A percentile compares a stretch with the other conserved stretches of the same genome.
These are phyloP conservation scores for Ulota crispa DNA, from an alignment of 225 moss, liverwort and hornwort species.

Conservation along the genomic window DNA sequence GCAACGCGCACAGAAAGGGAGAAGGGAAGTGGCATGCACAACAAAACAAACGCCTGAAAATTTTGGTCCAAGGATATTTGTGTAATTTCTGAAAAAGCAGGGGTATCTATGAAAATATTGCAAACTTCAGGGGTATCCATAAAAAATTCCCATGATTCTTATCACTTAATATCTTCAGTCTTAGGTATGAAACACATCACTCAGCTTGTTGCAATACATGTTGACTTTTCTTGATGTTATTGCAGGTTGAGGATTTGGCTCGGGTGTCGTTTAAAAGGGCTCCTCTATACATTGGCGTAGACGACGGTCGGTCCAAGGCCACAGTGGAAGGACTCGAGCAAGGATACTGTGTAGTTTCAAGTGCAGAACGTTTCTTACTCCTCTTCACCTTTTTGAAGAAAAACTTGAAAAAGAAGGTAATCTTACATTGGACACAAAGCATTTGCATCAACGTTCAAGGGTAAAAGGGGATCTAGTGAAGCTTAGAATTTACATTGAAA, in stretches of 20 bases:
- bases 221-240: not conserved
- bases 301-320: slow-evolving; percentile 92
- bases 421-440: no score
- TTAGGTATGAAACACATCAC: not conserved
- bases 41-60: no score
- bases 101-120: no score
- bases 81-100: no score
- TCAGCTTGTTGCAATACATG: not conserved
- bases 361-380: slow-evolving; percentile 90
- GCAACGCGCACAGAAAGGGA: no score
- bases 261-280: slow-evolving; percentile 90
- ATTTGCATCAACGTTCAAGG: no score
- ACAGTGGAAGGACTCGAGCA: slow-evolving; percentile 98
- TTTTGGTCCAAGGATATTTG: no score
- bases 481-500: no score
- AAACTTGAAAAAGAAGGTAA: slow-evolving; percentile 94
- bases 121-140: no score
- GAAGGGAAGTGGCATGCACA: no score
- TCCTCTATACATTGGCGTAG: slow-evolving; percentile 94
- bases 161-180: no score
- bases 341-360: slow-evolving; percentile 93
- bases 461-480: no score
- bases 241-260: slow-evolving; percentile 91
- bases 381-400: slow-evolving; percentile 97
- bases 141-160: not conserved